A percentile compares a stretch with the other conserved stretches of the same genome.
Evolutionary conservation across 169 alveolate species (phyloP).

Genomic region (Cryptosporidium baileyi): DNA sequence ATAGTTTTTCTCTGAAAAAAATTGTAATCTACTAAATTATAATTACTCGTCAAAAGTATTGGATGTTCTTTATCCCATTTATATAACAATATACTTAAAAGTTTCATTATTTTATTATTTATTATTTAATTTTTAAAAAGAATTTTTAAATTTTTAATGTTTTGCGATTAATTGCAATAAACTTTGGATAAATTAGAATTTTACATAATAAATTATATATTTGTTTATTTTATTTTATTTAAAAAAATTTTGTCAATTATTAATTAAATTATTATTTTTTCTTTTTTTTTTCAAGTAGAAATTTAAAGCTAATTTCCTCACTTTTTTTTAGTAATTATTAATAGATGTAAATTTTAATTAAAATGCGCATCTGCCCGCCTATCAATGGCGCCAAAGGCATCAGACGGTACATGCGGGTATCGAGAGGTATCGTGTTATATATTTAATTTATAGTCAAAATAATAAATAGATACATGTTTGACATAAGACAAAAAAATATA

Average conservation of each 20-base stretch:
- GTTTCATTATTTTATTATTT: constrained; percentile 72
- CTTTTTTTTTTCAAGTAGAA: background rate
- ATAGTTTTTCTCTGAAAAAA: constrained; percentile 81
- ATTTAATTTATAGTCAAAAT: too few relatives aligned
- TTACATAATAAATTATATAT: background rate
- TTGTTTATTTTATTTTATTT: background rate
- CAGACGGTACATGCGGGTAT: constrained; percentile 57
- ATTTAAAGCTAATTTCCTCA: too few relatives aligned
- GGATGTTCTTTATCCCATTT: constrained; percentile 85
- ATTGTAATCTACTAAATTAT: constrained; percentile 71
- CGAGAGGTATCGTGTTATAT: too few relatives aligned
- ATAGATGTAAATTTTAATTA: background rate
- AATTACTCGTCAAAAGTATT: constrained; percentile 72
- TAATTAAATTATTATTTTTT: background rate
- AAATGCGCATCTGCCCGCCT: background rate
- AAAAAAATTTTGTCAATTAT: too few relatives aligned
- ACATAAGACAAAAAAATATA: background rate
- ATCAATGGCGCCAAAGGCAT: background rate
- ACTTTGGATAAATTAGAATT: background rate
- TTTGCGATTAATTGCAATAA: background rate
- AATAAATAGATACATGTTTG: background rate
- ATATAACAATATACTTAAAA: constrained; percentile 80
- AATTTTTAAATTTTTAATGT: too few relatives aligned
- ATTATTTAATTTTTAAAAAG: background rate
- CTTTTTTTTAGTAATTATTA: too few relatives aligned